Conservation (phyloP, 2,329 filamentous ascomycete species). For the Phyllosticta citribraziliensis region DNA sequence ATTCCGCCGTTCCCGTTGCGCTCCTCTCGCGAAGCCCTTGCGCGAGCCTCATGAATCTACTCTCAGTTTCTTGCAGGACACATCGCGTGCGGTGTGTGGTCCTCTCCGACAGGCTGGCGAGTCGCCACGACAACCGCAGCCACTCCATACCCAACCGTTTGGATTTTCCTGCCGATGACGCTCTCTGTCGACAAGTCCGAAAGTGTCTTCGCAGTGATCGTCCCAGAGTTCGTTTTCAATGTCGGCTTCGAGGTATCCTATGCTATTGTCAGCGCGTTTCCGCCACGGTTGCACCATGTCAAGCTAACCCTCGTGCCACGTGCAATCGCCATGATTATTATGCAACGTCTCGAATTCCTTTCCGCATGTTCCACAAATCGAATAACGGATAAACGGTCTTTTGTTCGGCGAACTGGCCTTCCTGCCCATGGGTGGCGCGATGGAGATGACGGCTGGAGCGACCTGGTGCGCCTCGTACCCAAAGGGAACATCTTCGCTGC, state of each 20-base stretch:
- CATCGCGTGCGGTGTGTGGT: conserved; percentile 1
- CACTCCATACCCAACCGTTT: conserved; percentile 6
- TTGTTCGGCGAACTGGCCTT: conserved; percentile 4
- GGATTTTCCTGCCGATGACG: background rate
- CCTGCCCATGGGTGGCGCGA: background rate
- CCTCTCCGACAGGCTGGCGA: conserved; percentile 1
- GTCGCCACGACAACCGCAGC: conserved; percentile 2
- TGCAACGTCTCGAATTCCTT: conserved; percentile 6
- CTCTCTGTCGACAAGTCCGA: background rate
- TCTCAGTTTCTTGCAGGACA: conserved; percentile 5
- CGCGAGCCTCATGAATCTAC: background rate
- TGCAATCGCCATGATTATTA: conserved; percentile 3
- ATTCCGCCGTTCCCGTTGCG: background rate
- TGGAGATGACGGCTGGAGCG: background rate
- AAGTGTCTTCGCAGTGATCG: background rate
- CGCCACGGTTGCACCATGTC: background rate
- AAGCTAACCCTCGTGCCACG: conserved; percentile 5
- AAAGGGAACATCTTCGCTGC: conserved; percentile 7
- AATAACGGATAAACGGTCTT: background rate
- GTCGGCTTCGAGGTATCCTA: conserved; percentile 2
- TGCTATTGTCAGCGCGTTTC: background rate
- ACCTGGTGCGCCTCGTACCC: background rate
- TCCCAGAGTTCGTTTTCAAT: conserved; percentile 1
- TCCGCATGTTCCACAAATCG: background rate
- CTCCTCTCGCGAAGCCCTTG: background rate